Conservation (phyloP, 1,284 basidiomycete species). For the Ceratobasidium sp. region DNA sequence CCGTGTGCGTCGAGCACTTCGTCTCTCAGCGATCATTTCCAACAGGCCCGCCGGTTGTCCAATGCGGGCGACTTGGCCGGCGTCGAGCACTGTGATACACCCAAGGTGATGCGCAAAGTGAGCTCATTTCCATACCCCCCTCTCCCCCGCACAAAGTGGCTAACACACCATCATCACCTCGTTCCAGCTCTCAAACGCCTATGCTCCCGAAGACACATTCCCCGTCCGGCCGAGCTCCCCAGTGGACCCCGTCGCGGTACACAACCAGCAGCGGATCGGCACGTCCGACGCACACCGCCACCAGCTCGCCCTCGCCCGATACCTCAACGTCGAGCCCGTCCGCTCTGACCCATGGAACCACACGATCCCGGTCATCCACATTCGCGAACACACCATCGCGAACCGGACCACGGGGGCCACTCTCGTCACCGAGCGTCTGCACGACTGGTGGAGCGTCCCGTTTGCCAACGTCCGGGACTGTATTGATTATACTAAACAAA, state of each 20-base stretch:
- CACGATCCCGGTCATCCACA: conserved; percentile 47
- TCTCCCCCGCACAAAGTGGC: conserved; percentile 4
- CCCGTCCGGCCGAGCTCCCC: conserved; percentile 24
- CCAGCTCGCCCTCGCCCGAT: conserved; percentile 43
- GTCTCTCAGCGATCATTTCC: conserved; percentile 40
- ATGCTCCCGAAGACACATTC: neutral
- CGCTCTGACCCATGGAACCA: conserved; percentile 50
- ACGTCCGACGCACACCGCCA: conserved; percentile 39
- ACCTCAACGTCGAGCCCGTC: conserved; percentile 44
- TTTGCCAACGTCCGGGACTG: conserved; percentile 46
- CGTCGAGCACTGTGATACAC: conserved; percentile 37
- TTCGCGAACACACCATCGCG: conserved; percentile 44
- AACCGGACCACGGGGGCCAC: conserved; percentile 38
- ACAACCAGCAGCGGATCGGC: conserved; percentile 28
- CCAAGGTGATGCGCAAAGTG: conserved; percentile 22
- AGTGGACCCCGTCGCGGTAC: neutral
- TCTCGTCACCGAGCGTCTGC: conserved; percentile 46
- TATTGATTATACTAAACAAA: conserved; percentile 45
- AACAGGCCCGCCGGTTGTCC: conserved; percentile 20
- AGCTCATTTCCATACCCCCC: no score
- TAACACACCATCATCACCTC: neutral
- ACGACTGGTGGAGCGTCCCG: conserved; percentile 44
- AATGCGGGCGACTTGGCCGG: conserved; percentile 35
- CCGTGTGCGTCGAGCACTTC: conserved; percentile 41
- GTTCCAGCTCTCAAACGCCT: conserved; percentile 34